Evolutionary conservation across 352 stramenopile genomes (phyloP), one percentile per base, ranked within the genome.

Genomic region (Pythium brassicae): DNA sequence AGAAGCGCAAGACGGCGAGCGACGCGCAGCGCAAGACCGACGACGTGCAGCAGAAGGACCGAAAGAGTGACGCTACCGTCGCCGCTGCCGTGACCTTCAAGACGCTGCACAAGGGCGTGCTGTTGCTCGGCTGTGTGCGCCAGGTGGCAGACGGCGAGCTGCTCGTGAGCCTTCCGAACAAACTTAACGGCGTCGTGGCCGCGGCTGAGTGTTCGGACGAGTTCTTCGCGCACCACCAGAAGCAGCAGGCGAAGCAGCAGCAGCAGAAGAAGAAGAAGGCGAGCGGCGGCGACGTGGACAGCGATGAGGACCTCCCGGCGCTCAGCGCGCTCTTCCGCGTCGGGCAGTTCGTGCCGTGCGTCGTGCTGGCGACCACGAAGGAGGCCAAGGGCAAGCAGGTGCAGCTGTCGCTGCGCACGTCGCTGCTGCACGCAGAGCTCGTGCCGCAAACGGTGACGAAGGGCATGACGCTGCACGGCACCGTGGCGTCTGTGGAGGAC

Each of bases 131-230:
- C 23, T 86, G 86, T 53, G 74, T 98, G 54, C 78, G 89, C 26
- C 88, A 98, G 69, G 69, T 98, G 15, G 86, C 79, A 54, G 77
- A 97, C 53, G 71, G 66, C 34, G 77, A 88, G 59, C 69, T 95
- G 37, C 66, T 98, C 25, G 62, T 98, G 34, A 91, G 73, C 40
- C 70, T 98, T 47, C 94, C 93, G 4, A 98, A 97, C 74, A 96
- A 97, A 51, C 82, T 98, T 55, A 97, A 87, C 50, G 95, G 94
- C 47, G 95, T 96, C 43, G 91, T 98, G 44, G 57, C 76, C 20
- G 54, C 84, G 11, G 65, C 76, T 46, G 79, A 95, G 61, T 80
- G 83, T 60, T 92, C 82, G 51, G 86, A 95, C 63, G 83, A 92
- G 63, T 89, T 93, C 51, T 63, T 77, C 59, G 63, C 69, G 46